Evolutionary conservation across 352 stramenopile genomes (phyloP), one percentile per base, ranked within the genome.

Genomic region (Peronospora tabacina): DNA sequence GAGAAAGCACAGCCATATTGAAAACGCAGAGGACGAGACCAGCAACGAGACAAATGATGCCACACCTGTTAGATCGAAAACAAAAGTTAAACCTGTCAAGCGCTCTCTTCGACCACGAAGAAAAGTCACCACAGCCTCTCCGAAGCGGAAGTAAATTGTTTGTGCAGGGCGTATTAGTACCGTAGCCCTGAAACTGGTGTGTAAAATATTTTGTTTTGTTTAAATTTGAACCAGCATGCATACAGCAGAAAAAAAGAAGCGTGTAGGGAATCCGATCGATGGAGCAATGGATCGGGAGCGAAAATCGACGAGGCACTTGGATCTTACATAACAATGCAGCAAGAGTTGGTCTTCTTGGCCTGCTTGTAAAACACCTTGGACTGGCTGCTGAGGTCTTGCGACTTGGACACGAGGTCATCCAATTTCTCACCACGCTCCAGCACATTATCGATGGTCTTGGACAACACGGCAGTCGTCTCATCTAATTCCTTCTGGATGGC

Each of bases 331-430:
- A 94, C 68, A 34, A 97, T 79, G 78, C 96, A 99, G 81, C 97
- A 99, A 56, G 82, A 94, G 79, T 99, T 99, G 56, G 96, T 98
- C 80, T 98, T 98, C 72, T 97, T 98, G 24, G 97, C 96, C 62
- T 98, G 92, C 68, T 98, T 98, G 87, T 99, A 99, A 75, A 99
- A 99, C 72, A 99, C 96, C 82, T 99, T 99, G 44, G 91, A 98
- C 73, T 99, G 96, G 57, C 81, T 92, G 59, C 86, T 98, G 52
- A 99, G 77, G 66, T 99, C 96, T 68, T 98, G 92, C 55, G 90
- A 98, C 63, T 98, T 97, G 61, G 97, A 96, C 42, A 99, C 97
- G 12, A 99, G 80, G 58, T 98, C 95, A 72, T 99, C 96, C 46
- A 99, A 82, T 64, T 99, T 99, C 57, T 98, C 96, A 28, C 96